These are phyloP conservation scores for Cordyceps fumosorosea DNA, from an alignment of 2,329 filamentous ascomycete genomes.

Conservation along the genomic window DNA sequence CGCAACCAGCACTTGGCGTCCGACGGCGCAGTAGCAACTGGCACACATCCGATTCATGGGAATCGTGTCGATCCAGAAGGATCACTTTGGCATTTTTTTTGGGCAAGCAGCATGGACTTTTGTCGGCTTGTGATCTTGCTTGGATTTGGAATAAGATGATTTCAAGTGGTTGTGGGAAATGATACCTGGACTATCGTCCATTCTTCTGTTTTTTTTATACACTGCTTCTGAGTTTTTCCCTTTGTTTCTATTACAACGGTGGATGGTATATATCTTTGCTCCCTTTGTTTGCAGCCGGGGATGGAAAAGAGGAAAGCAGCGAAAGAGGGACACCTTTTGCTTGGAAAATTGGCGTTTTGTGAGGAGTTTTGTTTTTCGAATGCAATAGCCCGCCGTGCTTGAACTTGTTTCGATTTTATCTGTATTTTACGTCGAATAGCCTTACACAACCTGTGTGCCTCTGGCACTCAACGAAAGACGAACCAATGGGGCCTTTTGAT, in stretches of 20 bases:
- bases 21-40: neutral
- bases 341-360: neutral
- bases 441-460: neutral
- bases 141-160: neutral
- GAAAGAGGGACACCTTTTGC: neutral
- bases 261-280: neutral
- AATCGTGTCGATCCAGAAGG: constrained; percentile 7
- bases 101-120: neutral
- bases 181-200: constrained; percentile 11
- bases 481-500: no score
- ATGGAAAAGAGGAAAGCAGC: neutral
- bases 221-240: neutral
- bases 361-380: neutral
- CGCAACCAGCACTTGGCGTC: neutral
- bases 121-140: neutral
- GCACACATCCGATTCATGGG: neutral
- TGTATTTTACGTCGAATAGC: neutral
- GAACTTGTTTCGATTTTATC: neutral
- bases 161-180: neutral
- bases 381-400: neutral
- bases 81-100: constrained; percentile 5
- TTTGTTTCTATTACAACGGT: neutral
- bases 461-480: no score
- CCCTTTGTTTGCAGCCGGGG: neutral
- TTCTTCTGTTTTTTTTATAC: neutral